These are phyloP conservation scores for Paraphoma sp. DNA, from an alignment of 2,329 filamentous ascomycete species.

Conservation along the genomic window DNA sequence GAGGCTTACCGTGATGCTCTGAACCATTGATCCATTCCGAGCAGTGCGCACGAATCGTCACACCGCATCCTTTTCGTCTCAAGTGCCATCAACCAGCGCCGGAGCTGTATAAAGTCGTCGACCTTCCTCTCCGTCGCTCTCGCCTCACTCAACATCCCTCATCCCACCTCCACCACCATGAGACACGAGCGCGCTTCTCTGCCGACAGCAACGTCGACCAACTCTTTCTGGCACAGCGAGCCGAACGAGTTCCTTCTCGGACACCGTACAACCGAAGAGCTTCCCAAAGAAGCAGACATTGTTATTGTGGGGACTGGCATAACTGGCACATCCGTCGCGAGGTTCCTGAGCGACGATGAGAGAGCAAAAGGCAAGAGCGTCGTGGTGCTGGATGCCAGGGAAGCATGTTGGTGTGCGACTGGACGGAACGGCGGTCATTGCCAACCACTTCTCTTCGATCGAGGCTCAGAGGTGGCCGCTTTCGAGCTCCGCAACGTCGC, in stretches of 20 bases:
- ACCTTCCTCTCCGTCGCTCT: not conserved
- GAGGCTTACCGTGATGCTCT: not conserved
- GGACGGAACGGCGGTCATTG: slow-evolving; percentile 74
- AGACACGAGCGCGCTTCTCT: slow-evolving; percentile 51
- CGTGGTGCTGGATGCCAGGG: slow-evolving; percentile 77
- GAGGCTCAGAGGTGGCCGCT: slow-evolving; percentile 65
- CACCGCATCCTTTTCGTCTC: slow-evolving; percentile 1
- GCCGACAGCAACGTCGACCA: slow-evolving; percentile 66
- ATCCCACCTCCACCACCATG: slow-evolving; percentile 27
- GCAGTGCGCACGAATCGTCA: not conserved
- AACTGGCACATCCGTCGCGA: slow-evolving; percentile 74
- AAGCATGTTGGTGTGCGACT: slow-evolving; percentile 84
- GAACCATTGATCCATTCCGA: slow-evolving; percentile 8
- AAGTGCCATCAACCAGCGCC: not conserved
- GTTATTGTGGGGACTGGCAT: slow-evolving; percentile 79
- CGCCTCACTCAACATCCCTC: not conserved
- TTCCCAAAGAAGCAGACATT: slow-evolving; percentile 70
- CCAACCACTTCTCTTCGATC: slow-evolving; percentile 72
- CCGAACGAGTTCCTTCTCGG: slow-evolving; percentile 69
- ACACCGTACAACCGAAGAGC: slow-evolving; percentile 69
- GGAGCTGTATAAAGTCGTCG: slow-evolving; percentile 3
- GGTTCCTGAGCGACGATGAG: slow-evolving; percentile 61
- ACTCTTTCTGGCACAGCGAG: slow-evolving; percentile 76
- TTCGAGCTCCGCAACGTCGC: slow-evolving; percentile 77
- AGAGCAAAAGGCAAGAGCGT: slow-evolving; percentile 58